Conservation (phyloP, 805 yeast genomes). For the Saccharomycopsis lassenensis region DNA sequence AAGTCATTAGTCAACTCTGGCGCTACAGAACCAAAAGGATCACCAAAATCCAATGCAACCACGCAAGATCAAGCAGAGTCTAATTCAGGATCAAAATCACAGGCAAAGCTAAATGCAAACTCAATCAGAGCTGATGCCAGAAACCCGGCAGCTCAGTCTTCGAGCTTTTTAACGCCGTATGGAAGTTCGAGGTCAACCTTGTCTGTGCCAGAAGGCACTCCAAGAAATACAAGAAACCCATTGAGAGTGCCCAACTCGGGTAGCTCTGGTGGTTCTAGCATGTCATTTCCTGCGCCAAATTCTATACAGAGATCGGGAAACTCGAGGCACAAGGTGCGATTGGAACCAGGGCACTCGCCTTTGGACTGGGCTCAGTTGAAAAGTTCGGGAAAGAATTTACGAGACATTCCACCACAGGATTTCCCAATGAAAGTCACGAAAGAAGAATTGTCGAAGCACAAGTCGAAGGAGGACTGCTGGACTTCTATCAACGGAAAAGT, state of each 20-base stretch:
- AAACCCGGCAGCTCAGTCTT: too few species aligned
- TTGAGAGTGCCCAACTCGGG: not conserved
- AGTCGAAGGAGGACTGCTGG: constrained; percentile 67
- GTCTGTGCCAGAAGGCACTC: not conserved
- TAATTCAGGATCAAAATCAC: too few species aligned
- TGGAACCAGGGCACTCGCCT: constrained; percentile 76
- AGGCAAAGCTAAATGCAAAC: too few species aligned
- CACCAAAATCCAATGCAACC: too few species aligned
- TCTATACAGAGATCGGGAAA: constrained; percentile 10
- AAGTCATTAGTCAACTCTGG: too few species aligned
- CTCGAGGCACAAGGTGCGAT: constrained; percentile 42
- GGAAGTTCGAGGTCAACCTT: too few species aligned
- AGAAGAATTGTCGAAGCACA: constrained; percentile 52
- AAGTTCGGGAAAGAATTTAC: constrained; percentile 35
- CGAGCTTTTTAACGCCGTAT: too few species aligned
- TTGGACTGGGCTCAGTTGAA: constrained; percentile 73
- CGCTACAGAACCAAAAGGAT: too few species aligned
- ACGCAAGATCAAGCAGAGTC: too few species aligned
- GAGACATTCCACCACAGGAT: constrained; percentile 34
- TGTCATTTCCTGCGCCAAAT: constrained; percentile 11
- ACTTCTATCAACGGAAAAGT: constrained; percentile 70
- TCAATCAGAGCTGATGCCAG: too few species aligned
- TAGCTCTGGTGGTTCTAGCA: not conserved
- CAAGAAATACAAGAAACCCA: too few species aligned
- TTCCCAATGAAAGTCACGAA: constrained; percentile 49